Evolutionary conservation across 1,284 basidiomycete species (phyloP), one percentile per base, ranked within the genome.

Genomic region (Neonothopanus nambi): DNA sequence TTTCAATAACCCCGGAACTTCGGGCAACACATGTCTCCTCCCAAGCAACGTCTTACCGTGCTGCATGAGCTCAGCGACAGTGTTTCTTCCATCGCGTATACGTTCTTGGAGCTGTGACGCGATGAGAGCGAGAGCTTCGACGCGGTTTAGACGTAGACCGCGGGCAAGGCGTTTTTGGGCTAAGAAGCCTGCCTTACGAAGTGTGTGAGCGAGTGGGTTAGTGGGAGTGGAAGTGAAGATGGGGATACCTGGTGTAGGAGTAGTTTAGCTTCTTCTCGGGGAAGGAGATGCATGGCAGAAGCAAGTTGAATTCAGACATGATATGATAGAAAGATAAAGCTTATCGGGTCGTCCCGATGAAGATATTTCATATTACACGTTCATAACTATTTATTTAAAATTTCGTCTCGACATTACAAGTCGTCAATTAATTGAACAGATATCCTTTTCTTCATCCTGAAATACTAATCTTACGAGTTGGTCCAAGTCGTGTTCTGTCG

Each of bases 131-230:
- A 88, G 85, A 0, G 94, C 88, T 72, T 99, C 97, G 8, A 90
- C 81, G 58, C 85, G 75, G 72, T 98, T 99, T 48, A 99, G 81
- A 38, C 81, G 79, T 28, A 96, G 68, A 8, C 96, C 97, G 20
- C 96, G 82, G 5, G 96, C 95, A 8, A 99, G 85, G 21, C 97
- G 89, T 63, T 93, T 90, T 73, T 99, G 96, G 2, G 97, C 95
- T 7, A 99, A 82, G 55, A 81, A 84, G 17, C 95, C 95, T 23
- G 90, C 82, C 80, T 92, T 51, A 30, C 40, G 46, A 35, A 15
- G 21, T n/a, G 35, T 6, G 35, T 3, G 33, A 23, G n/a, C n/a
- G 18, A 26, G 42, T 33, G 35, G n/a, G 18, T 36, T 20, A 18
- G 12, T 11, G 17, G 23, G 28, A 4, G 21, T 13, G 38, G n/a